Evolutionary conservation across 148 eudicot genomes (phyloP).

Genomic region (Chenopodium berlandieri): DNA sequence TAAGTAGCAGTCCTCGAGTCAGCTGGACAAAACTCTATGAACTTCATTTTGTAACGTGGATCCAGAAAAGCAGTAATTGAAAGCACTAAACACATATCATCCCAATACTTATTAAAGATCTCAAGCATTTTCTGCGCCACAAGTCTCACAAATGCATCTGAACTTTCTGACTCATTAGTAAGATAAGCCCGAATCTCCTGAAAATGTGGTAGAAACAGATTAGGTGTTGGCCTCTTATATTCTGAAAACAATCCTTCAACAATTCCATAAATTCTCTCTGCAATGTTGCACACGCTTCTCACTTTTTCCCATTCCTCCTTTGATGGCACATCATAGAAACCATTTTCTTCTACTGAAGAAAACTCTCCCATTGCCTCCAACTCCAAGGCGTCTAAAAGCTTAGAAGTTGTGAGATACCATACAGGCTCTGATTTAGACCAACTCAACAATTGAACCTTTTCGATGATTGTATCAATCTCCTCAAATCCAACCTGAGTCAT

Average conservation of each 20-base stretch:
- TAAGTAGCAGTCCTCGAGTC: neutral
- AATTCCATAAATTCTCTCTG: conserved; percentile 18
- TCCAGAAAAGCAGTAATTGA: conserved; percentile 29
- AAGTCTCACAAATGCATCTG: conserved; percentile 15
- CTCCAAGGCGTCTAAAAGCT: conserved; percentile 12
- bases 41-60: conserved; percentile 33
- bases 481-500: conserved; percentile 20
- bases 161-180: conserved; percentile 18
- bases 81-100: conserved; percentile 23
- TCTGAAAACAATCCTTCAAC: conserved; percentile 15
- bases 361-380: too few relatives aligned
- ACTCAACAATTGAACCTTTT: conserved; percentile 4
- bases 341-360: too few relatives aligned
- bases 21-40: conserved; percentile 8
- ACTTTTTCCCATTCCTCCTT: conserved; percentile 34
- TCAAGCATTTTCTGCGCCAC: conserved; percentile 29
- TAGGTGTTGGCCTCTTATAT: conserved; percentile 24
- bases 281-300: conserved; percentile 19
- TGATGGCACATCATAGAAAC: neutral
- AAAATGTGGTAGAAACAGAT: conserved; percentile 28
- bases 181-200: conserved; percentile 27
- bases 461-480: conserved; percentile 13
- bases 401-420: conserved; percentile 25
- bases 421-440: conserved; percentile 21
- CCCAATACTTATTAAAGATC: conserved; percentile 22